phyloP scores from a whole-genome alignment of 1,284 basidiomycete species.

The Laetiporus sulphureus region DNA sequence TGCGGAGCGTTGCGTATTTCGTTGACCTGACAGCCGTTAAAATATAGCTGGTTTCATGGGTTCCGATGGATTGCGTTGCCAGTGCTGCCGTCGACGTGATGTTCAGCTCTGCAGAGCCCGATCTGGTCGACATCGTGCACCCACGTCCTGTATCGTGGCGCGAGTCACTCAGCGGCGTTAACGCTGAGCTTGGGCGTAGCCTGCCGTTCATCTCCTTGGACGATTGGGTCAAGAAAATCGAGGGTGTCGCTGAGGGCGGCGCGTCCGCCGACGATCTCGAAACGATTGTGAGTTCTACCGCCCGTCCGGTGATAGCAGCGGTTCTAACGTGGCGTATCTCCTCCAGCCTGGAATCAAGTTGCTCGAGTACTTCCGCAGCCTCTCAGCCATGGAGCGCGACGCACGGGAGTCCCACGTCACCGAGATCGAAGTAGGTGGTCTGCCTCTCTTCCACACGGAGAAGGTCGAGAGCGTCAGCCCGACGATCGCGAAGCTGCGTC shows the following conservation, averaged over 20 bases:
- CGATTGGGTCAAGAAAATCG: constrained; percentile 15
- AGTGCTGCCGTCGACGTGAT: constrained; percentile 18
- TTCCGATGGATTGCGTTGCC: constrained; percentile 20
- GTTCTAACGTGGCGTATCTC: not conserved
- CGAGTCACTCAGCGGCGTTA: constrained; percentile 13
- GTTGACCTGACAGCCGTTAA: not conserved
- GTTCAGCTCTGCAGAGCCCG: constrained; percentile 12
- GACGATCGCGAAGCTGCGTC: constrained; percentile 6
- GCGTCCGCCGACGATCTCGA: constrained; percentile 7
- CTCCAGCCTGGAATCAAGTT: constrained; percentile 6
- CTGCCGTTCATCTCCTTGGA: constrained; percentile 16
- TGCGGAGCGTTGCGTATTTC: not conserved
- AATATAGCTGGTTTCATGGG: constrained; percentile 20
- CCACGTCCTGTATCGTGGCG: constrained; percentile 19
- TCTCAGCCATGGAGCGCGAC: not conserved
- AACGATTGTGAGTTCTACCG: constrained; percentile 7
- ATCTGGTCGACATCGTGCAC: constrained; percentile 24
- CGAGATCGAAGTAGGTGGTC: constrained; percentile 9
- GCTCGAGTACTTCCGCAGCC: constrained; percentile 5
- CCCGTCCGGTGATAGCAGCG: not conserved
- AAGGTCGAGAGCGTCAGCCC: constrained; percentile 7
- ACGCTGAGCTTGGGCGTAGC: constrained; percentile 7
- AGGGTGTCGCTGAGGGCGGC: constrained; percentile 2
- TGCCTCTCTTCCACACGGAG: constrained; percentile 9
- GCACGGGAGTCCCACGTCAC: not conserved